phyloP scores from a whole-genome alignment of 257 asterid species.

The Solanum arcanum region DNA sequence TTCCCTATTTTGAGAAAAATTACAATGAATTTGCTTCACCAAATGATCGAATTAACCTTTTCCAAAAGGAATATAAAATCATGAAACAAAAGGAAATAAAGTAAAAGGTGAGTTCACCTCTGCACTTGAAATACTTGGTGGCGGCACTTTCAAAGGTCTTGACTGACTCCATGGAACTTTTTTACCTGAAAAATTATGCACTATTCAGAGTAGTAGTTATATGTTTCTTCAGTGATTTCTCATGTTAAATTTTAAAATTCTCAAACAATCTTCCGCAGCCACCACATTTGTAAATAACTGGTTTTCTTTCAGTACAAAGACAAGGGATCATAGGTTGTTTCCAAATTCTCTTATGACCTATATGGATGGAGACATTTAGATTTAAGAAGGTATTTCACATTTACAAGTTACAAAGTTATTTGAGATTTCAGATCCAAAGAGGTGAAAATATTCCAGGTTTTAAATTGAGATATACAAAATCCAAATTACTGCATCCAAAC shows the following conservation, averaged over 20 bases:
- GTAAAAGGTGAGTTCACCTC: conserved; percentile 38
- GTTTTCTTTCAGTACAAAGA: background rate
- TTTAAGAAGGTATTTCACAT: background rate
- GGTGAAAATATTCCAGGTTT: background rate
- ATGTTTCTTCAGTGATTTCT: background rate
- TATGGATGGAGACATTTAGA: background rate
- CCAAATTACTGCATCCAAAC: background rate
- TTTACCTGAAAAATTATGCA: conserved; percentile 34
- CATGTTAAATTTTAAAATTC: background rate
- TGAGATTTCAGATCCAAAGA: background rate
- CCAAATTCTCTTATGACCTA: background rate
- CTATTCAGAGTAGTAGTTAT: background rate
- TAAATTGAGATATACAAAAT: background rate
- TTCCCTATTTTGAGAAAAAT: conserved; percentile 48
- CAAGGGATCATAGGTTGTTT: background rate
- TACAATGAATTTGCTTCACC: background rate
- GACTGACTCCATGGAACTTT: conserved; percentile 59
- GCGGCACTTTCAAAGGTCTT: conserved; percentile 43
- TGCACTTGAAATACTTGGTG: conserved; percentile 36
- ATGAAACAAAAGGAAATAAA: background rate
- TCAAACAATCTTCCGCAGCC: background rate
- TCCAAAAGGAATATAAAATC: background rate
- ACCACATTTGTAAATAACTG: background rate
- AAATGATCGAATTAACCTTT: background rate
- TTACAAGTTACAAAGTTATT: background rate